Conservation (phyloP, 768 basidiomycete genomes). For the Termitomyces sp. region DNA sequence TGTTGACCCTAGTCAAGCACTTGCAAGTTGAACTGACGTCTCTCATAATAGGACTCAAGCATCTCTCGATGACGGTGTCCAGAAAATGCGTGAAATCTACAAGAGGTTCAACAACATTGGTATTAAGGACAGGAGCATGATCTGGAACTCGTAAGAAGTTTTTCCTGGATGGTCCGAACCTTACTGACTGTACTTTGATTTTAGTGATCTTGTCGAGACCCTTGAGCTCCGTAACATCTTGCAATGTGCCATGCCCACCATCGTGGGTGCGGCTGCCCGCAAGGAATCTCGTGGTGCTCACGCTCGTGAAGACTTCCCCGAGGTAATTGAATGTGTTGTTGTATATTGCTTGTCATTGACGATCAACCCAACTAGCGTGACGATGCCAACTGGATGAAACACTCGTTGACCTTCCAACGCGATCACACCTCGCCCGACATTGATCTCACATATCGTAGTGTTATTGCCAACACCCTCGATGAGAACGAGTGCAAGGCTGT, state of each 20-base stretch:
- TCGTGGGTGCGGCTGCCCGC: slow-evolving; percentile 87
- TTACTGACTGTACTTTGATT: slow-evolving; percentile 5
- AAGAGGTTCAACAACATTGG: slow-evolving; percentile 87
- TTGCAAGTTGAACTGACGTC: slow-evolving; percentile 2
- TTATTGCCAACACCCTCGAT: slow-evolving; percentile 85
- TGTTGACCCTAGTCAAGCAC: background rate
- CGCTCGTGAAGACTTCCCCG: slow-evolving; percentile 97
- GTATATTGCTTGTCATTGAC: background rate
- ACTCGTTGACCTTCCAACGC: slow-evolving; percentile 90
- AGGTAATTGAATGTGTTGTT: slow-evolving; percentile 46
- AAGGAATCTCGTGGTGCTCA: slow-evolving; percentile 99
- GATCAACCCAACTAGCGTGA: slow-evolving; percentile 58
- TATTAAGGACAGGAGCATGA: slow-evolving; percentile 98
- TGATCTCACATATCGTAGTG: slow-evolving; percentile 83
- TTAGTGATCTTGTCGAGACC: slow-evolving; percentile 93
- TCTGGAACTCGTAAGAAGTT: slow-evolving; percentile 91
- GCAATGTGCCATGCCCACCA: slow-evolving; percentile 95
- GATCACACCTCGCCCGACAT: slow-evolving; percentile 78
- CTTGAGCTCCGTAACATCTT: slow-evolving; percentile 95
- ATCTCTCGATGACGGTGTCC: slow-evolving; percentile 88
- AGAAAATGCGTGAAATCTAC: slow-evolving; percentile 84
- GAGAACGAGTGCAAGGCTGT: slow-evolving; percentile 96
- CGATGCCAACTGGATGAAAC: slow-evolving; percentile 93
- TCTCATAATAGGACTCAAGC: slow-evolving; percentile 64
- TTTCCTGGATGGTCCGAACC: background rate